Conservation (phyloP, 805 yeast species). For the Candida andamanensis region DNA sequence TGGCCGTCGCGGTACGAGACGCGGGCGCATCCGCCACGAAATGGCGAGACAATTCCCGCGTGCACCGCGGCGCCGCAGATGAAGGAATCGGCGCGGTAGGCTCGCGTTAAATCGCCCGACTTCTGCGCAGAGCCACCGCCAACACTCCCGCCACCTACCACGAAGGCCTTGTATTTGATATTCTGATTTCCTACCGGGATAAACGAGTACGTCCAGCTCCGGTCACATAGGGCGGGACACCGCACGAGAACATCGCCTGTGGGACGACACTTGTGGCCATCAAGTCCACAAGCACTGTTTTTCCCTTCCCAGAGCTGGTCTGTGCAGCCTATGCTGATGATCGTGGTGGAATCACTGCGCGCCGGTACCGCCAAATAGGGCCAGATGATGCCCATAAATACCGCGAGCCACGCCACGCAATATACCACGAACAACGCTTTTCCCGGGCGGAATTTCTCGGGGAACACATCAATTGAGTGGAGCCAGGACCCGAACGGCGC, state of each 20-base stretch:
- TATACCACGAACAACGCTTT: slow-evolving; percentile 31
- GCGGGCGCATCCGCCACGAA: slow-evolving; percentile 74
- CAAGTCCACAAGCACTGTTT: slow-evolving; percentile 68
- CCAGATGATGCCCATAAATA: slow-evolving; percentile 30
- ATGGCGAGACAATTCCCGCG: slow-evolving; percentile 70
- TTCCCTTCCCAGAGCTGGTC: slow-evolving; percentile 66
- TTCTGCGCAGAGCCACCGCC: slow-evolving; percentile 1
- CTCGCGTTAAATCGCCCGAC: slow-evolving; percentile 35
- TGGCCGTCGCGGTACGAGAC: slow-evolving; percentile 54
- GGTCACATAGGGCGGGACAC: slow-evolving; percentile 86
- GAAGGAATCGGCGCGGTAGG: slow-evolving; percentile 84
- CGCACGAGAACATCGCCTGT: slow-evolving; percentile 47
- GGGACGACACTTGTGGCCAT: slow-evolving; percentile 58
- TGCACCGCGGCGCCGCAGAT: slow-evolving; percentile 90
- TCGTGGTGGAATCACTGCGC: too few species aligned
- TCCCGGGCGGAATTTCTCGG: slow-evolving; percentile 20
- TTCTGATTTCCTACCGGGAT: slow-evolving; percentile 66
- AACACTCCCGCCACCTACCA: slow-evolving; percentile 76
- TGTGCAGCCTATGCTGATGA: slow-evolving; percentile 48
- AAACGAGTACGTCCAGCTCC: slow-evolving; percentile 70
- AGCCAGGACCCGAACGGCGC: slow-evolving; percentile 17
- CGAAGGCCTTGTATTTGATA: slow-evolving; percentile 65
- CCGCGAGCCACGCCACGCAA: slow-evolving; percentile 48
- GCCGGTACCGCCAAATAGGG: slow-evolving; percentile 49
- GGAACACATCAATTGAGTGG: slow-evolving; percentile 6